These are phyloP conservation scores for Fusarium albidum DNA, from an alignment of 2,329 filamentous ascomycete genomes.

Conservation along the genomic window DNA sequence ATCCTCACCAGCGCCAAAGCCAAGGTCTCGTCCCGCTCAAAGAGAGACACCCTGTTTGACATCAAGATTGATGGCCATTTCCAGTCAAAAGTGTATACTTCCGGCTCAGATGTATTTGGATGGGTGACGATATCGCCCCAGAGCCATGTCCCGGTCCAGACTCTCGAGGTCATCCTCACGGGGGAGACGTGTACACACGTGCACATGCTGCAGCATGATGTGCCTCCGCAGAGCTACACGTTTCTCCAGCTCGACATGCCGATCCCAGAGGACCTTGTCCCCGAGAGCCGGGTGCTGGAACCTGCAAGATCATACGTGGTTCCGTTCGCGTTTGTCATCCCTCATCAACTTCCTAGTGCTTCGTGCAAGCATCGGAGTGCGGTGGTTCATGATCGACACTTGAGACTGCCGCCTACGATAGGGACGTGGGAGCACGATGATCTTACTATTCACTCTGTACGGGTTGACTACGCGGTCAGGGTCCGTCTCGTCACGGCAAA, in stretches of 20 bases:
- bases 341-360: slow-evolving; percentile 24
- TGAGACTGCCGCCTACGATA: slow-evolving; percentile 28
- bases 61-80: slow-evolving; percentile 30
- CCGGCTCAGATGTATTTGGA: slow-evolving; percentile 27
- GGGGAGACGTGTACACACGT: slow-evolving; percentile 13
- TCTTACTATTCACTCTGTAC: slow-evolving; percentile 21
- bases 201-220: slow-evolving; percentile 24
- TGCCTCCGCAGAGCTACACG: slow-evolving; percentile 16
- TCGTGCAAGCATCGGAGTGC: slow-evolving; percentile 24
- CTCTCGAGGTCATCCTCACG: slow-evolving; percentile 17
- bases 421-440: slow-evolving; percentile 33
- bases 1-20: slow-evolving; percentile 6
- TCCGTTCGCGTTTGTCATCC: slow-evolving; percentile 33
- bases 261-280: slow-evolving; percentile 12
- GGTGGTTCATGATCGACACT: slow-evolving; percentile 15
- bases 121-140: slow-evolving; percentile 8
- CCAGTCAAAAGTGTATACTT: slow-evolving; percentile 31
- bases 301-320: slow-evolving; percentile 17
- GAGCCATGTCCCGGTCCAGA: slow-evolving; percentile 18
- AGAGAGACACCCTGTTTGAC: slow-evolving; percentile 19
- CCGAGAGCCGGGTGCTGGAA: slow-evolving; percentile 2
- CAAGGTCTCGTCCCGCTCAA: slow-evolving; percentile 13
- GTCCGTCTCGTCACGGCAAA: background rate
- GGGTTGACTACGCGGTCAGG: slow-evolving; percentile 24
- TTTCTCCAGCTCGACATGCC: slow-evolving; percentile 32